A percentile compares a stretch with the other conserved stretches of the same genome.
phyloP scores from a whole-genome alignment of 2,329 filamentous ascomycete species.

The Cercospora sp. region DNA sequence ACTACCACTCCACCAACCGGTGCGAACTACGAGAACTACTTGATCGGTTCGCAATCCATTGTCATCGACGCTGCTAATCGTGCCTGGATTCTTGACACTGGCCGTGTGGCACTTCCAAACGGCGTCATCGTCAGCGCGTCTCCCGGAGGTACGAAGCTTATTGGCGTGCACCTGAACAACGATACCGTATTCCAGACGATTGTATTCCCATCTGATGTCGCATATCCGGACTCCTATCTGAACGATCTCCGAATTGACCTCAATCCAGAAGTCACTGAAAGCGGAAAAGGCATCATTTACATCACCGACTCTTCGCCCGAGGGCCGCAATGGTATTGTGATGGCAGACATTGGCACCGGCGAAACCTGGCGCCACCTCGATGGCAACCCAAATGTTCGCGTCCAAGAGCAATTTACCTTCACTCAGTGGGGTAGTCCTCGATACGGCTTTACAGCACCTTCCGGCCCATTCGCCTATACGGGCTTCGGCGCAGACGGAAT shows the following conservation, averaged over 20 bases:
- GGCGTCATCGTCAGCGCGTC: constrained; percentile 49
- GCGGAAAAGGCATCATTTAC: constrained; percentile 53
- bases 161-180: constrained; percentile 51
- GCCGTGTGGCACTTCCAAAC: constrained; percentile 47
- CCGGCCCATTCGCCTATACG: constrained; percentile 42
- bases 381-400: constrained; percentile 44
- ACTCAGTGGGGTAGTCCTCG: constrained; percentile 53
- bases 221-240: constrained; percentile 52
- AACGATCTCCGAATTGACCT: constrained; percentile 59
- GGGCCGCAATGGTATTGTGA: constrained; percentile 53
- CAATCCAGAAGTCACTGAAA: constrained; percentile 43
- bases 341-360: constrained; percentile 53
- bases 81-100: constrained; percentile 58
- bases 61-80: constrained; percentile 54
- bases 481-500: constrained; percentile 55
- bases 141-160: constrained; percentile 54
- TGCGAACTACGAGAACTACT: constrained; percentile 51
- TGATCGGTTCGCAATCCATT: constrained; percentile 56
- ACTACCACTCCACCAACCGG: constrained; percentile 49
- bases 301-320: constrained; percentile 55
- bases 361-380: constrained; percentile 54
- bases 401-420: constrained; percentile 50
- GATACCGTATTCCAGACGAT: constrained; percentile 54
- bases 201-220: constrained; percentile 51
- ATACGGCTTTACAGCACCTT: constrained; percentile 45